Percentiles rank a stretch among this genome's conserved stretches.
Conservation (phyloP, 1,284 basidiomycete genomes). For the Trametes polyzona region DNA sequence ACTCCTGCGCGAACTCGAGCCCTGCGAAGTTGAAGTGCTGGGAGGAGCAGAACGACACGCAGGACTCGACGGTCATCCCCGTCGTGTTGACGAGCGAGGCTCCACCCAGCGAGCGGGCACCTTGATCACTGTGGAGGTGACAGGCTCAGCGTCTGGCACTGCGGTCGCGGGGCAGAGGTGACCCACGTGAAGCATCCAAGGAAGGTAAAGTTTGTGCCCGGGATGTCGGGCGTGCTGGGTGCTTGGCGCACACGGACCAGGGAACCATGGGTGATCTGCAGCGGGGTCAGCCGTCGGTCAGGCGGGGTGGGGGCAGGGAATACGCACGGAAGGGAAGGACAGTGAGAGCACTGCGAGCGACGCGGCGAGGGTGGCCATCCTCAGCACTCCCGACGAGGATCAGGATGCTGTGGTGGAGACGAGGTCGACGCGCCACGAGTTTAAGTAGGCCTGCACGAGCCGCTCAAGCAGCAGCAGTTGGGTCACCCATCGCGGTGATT, state of each 20-base stretch:
- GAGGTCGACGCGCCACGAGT: background rate
- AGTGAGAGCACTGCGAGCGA: conserved; percentile 24
- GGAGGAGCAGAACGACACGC: conserved; percentile 61
- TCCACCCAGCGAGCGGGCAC: conserved; percentile 54
- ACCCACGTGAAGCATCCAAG: conserved; percentile 69
- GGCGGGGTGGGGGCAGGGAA: background rate
- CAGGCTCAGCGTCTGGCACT: background rate
- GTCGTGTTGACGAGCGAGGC: conserved; percentile 47
- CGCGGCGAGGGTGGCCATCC: conserved; percentile 21
- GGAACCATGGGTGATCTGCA: conserved; percentile 22
- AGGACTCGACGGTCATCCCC: conserved; percentile 68
- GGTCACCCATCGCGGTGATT: conserved; percentile 8
- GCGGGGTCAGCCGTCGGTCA: background rate
- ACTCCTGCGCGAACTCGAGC: conserved; percentile 59
- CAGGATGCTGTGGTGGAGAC: conserved; percentile 16
- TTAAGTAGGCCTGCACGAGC: conserved; percentile 20
- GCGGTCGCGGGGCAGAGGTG: background rate
- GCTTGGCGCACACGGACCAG: conserved; percentile 20
- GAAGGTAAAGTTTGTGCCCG: conserved; percentile 55
- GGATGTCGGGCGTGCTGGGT: conserved; percentile 38
- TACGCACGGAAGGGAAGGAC: conserved; percentile 23
- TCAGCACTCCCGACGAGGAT: conserved; percentile 15
- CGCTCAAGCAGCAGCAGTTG: conserved; percentile 13
- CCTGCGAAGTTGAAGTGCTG: conserved; percentile 63
- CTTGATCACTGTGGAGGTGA: conserved; percentile 52